Evolutionary conservation across 352 stramenopile species (phyloP).

Genomic region (Pythium phragmitis): DNA sequence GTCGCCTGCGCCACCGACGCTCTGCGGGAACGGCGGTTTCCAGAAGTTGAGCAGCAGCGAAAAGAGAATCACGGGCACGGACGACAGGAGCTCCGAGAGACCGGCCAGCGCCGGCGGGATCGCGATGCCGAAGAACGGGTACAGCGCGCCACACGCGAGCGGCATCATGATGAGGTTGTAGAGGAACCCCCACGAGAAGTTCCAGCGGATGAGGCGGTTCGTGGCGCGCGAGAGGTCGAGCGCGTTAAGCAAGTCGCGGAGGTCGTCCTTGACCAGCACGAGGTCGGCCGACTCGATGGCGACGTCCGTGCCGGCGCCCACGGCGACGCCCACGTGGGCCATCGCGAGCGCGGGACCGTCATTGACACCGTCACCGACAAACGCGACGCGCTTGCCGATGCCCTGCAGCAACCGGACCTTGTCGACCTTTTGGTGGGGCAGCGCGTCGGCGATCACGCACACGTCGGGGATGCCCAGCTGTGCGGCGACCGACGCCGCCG

Average conservation of each 20-base stretch:
- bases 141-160: conserved; percentile 66
- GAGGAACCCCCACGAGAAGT: conserved; percentile 71
- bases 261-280: conserved; percentile 70
- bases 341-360: conserved; percentile 69
- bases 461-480: conserved; percentile 52
- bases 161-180: conserved; percentile 82
- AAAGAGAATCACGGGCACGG: conserved; percentile 78
- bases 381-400: conserved; percentile 69
- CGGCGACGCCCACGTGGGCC: conserved; percentile 61
- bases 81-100: conserved; percentile 70
- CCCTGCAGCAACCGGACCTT: conserved; percentile 69
- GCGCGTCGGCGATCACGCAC: conserved; percentile 56
- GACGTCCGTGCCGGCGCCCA: conserved; percentile 69
- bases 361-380: conserved; percentile 76
- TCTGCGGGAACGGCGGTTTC: conserved; percentile 43
- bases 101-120: conserved; percentile 71
- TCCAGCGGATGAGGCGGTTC: conserved; percentile 71
- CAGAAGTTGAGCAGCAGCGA: conserved; percentile 71
- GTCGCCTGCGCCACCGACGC: conserved; percentile 16
- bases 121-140: conserved; percentile 50
- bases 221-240: conserved; percentile 55
- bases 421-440: conserved; percentile 79
- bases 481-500: conserved; percentile 49
- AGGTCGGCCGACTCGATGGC: conserved; percentile 71
- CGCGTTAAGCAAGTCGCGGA: conserved; percentile 66